phyloP scores from a whole-genome alignment of 768 basidiomycete genomes.

The Tylopilus felleus region DNA sequence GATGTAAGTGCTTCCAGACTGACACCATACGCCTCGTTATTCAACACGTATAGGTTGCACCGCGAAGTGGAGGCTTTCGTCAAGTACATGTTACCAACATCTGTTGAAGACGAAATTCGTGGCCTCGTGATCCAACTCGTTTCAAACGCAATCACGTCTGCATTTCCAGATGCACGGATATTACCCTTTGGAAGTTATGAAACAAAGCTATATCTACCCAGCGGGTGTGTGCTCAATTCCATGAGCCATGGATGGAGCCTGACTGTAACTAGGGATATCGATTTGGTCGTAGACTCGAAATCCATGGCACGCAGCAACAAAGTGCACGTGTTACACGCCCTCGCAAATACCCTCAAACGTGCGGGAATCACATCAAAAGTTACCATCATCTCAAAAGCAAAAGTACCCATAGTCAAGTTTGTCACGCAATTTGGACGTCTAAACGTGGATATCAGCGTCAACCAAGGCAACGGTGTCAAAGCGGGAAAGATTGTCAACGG shows the following conservation, averaged over 20 bases:
- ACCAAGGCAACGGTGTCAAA: constrained; percentile 80
- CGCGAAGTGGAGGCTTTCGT: constrained; percentile 83
- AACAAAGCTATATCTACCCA: constrained; percentile 90
- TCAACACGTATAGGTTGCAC: constrained; percentile 58
- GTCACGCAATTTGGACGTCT: constrained; percentile 76
- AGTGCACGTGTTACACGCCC: constrained; percentile 64
- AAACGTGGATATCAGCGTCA: constrained; percentile 91
- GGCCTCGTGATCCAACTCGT: constrained; percentile 69
- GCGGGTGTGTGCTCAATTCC: constrained; percentile 58
- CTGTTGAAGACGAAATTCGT: constrained; percentile 82
- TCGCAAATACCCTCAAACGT: constrained; percentile 76
- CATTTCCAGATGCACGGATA: constrained; percentile 78
- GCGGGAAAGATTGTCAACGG: constrained; percentile 78
- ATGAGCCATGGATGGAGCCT: constrained; percentile 6
- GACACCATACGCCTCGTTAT: constrained; percentile 5
- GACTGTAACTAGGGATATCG: constrained; percentile 71
- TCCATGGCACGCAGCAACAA: constrained; percentile 71
- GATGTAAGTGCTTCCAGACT: constrained; percentile 51
- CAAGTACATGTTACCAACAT: constrained; percentile 83
- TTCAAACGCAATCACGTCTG: constrained; percentile 53
- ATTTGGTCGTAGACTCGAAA: constrained; percentile 82
- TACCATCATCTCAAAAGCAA: constrained; percentile 87
- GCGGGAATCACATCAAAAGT: constrained; percentile 75
- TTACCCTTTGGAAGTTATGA: constrained; percentile 90
- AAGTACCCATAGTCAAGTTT: constrained; percentile 97